Base-by-base conservation (phyloP, 1,284 basidiomycete genomes). In the Sporisorium exsertum region DNA sequence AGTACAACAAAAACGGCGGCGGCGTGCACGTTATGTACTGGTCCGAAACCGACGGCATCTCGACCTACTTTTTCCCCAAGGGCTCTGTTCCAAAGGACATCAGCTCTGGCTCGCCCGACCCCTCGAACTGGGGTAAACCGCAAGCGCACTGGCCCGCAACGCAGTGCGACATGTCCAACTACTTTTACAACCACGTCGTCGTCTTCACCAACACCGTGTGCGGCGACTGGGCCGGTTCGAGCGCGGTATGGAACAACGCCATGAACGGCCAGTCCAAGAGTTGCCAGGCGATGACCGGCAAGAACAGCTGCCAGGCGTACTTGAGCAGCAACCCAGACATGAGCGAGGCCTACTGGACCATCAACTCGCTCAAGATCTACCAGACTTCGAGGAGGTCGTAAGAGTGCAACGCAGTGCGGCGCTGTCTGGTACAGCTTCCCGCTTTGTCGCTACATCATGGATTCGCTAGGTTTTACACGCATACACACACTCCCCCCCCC, bases 1-100 rank as follows among this genome's bases (percentile, higher is more conserved):
- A 80, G 4, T 91, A 90, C 86, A 91, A 92, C 81, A 73, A 77
- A 16, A 87, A 87, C 33, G 90, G 90, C 16, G 91, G 91, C 22
- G 90, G 90, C 6, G 89, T 86, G 84, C 82, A 70, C 58, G 80
- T 69, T 52, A 72, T 69, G 69, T 63, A 70, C 58, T 75, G 68
- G 63, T 52, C 58, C 59, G 50, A 69, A 18, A 50, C 43, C 13
- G 58, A 63, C 12, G 89, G 89, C 20, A 86, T 91, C 60, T 85
- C 84, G 47, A 84, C 89, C 40, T 91, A 89, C 88, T 91, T 90
- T 81, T 90, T 89, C 88, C 53, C 87, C 24, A 87, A 89, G 53
- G 70, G 86, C 78, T 61, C 51, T 10, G 85, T 89, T 4, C 90
- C 90, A 6, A 22, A 54, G 5, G 87, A 87, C 60, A 84, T 90